Conservation (phyloP, 495 filamentous ascomycete species). For the Trichocladium antarcticum region DNA sequence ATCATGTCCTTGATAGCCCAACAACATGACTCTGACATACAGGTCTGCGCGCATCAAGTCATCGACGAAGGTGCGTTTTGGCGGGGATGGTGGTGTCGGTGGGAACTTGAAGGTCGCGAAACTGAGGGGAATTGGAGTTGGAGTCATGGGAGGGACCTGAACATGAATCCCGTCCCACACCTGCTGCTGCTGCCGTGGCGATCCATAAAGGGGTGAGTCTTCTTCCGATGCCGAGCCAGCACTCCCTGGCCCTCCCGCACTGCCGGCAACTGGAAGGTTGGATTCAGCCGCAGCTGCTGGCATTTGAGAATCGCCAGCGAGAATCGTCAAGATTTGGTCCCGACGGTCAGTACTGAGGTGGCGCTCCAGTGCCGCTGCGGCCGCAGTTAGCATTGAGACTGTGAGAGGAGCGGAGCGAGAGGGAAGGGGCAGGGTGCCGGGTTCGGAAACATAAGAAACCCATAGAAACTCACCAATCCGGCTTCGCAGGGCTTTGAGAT, state of each 20-base stretch:
- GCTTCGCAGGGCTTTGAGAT: slow-evolving; percentile 39
- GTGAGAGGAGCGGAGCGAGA: background rate
- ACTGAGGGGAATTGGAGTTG: slow-evolving; percentile 9
- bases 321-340: slow-evolving; percentile 6
- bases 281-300: slow-evolving; percentile 10
- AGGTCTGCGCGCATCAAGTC: slow-evolving; percentile 37
- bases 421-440: background rate
- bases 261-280: background rate
- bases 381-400: background rate
- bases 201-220: slow-evolving; percentile 6
- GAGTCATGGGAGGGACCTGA: slow-evolving; percentile 16
- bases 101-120: slow-evolving; percentile 25
- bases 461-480: slow-evolving; percentile 32
- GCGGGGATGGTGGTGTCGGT: slow-evolving; percentile 20
- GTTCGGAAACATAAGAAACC: no score
- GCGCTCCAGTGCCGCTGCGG: slow-evolving; percentile 26
- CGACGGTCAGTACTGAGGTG: slow-evolving; percentile 28
- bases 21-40: no score
- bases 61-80: slow-evolving; percentile 17
- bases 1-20: no score
- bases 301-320: slow-evolving; percentile 10
- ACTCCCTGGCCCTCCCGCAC: no score
- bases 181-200: slow-evolving; percentile 11
- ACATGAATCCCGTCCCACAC: slow-evolving; percentile 20
- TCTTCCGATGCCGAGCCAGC: slow-evolving; percentile 6